Evolutionary conservation across 2,329 filamentous ascomycete species (phyloP), one percentile per base, ranked within the genome.

Genomic region (Botrytis galanthina): DNA sequence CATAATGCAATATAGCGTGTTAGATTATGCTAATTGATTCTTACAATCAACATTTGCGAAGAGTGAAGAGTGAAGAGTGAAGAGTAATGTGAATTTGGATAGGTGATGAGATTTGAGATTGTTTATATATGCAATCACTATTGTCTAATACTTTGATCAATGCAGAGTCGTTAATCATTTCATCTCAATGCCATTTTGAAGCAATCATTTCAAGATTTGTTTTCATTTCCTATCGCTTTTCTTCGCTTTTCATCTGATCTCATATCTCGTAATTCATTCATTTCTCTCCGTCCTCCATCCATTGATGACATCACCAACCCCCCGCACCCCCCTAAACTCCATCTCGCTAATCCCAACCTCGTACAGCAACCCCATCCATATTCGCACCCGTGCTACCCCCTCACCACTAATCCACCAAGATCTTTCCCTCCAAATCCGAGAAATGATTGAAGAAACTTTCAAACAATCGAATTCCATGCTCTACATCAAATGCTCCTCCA

Each of bases 371-470:
- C 10, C 9, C 26, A n/a, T 22, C 4, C 26, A 29, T 44, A 18
- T 63, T 18, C 6, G 1, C 32, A 18, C 4, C 35, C 26, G 16
- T n/a, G 26, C 48, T 35, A 14, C 14, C n/a, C 22, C 22, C 44
- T 10, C 16, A 57, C 16, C 14, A 29, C n/a, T 48, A 72, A 69
- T 72, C 70, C 26, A 72, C n/a, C 26, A 69, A 48, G 39, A 72
- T 72, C 39, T 42, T 72, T 20, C 66, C 66, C 84, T 97, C 93
- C 78, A 98, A 82, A 76, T 89, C 88, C n/a, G 92, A 92, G 81
- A 94, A 99, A 80, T 92, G 88, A 78, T 91, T 87, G 81, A 97
- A 95, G 84, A 98, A 99, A 78, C 91, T 90, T 76, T 92, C 90
- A 82, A 99, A 98, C 71, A 99, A 82, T 80, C 92, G 91, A 76